Conservation (phyloP, 2,329 filamentous ascomycete species). For the Cercospora janseana region DNA sequence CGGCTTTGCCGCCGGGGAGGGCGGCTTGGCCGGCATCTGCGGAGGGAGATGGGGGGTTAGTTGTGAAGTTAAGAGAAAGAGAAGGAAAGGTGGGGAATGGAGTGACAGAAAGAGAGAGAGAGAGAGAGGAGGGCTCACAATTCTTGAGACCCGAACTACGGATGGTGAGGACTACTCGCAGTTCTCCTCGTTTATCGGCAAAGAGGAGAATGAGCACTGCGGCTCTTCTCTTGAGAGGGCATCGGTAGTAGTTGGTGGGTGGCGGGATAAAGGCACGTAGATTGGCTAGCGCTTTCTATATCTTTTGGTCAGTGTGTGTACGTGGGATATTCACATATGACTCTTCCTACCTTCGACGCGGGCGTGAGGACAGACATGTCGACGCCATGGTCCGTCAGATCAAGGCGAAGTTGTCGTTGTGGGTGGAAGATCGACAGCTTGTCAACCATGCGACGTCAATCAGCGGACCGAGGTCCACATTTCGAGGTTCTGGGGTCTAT, state of each 20-base stretch:
- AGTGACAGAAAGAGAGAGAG: no score
- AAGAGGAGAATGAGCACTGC: constrained; percentile 87
- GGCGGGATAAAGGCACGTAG: constrained; percentile 57
- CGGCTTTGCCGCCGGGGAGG: constrained; percentile 58
- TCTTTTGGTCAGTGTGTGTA: no score
- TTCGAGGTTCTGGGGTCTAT: not conserved
- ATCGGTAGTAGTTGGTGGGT: constrained; percentile 55
- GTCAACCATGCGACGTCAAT: constrained; percentile 14
- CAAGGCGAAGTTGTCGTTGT: constrained; percentile 10
- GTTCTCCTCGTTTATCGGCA: constrained; percentile 75
- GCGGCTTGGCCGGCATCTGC: constrained; percentile 50
- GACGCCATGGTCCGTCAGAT: constrained; percentile 25
- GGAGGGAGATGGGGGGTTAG: constrained; percentile 11
- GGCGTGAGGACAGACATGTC: constrained; percentile 37
- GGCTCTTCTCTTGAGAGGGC: constrained; percentile 66
- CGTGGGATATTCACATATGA: not conserved
- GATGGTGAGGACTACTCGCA: constrained; percentile 66
- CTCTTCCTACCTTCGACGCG: constrained; percentile 33
- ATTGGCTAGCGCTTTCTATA: constrained; percentile 54
- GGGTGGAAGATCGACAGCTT: not conserved
- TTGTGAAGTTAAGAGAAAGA: not conserved
- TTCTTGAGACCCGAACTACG: constrained; percentile 58
- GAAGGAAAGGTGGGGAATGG: no score
- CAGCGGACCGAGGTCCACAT: constrained; percentile 15
- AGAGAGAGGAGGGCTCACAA: constrained; percentile 49